phyloP scores from a whole-genome alignment of 441 rosid genomes.

The Adansonia gregorii region DNA sequence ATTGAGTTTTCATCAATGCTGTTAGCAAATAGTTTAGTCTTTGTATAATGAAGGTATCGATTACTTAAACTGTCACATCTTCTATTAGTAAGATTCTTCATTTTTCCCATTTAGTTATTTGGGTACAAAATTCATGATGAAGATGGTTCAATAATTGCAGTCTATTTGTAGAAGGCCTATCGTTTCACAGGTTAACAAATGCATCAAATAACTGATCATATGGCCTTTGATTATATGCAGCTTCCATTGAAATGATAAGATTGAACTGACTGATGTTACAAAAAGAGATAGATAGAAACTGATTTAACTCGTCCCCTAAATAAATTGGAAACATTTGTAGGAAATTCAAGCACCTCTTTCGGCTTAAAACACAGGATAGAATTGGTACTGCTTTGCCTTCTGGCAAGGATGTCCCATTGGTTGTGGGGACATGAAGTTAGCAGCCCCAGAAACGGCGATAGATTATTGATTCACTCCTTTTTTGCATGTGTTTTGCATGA shows the following conservation, averaged over 20 bases:
- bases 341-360: conserved; percentile 12
- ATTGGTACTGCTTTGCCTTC: neutral
- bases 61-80: neutral
- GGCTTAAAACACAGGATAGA: neutral
- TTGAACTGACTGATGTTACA: neutral
- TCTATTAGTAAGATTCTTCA: neutral
- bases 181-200: conserved; percentile 13
- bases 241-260: conserved; percentile 8
- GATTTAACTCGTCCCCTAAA: neutral
- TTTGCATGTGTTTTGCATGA: neutral
- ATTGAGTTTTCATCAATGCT: neutral
- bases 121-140: neutral
- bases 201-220: conserved; percentile 19
- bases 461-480: neutral
- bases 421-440: neutral
- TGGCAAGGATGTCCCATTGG: neutral
- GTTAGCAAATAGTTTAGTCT: neutral
- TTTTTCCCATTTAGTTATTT: neutral
- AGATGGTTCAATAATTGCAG: neutral
- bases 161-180: neutral
- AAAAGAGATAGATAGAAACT: neutral
- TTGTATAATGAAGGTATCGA: neutral
- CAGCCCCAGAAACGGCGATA: neutral
- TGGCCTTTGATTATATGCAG: neutral
- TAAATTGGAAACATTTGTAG: neutral